These are phyloP conservation scores for Mimosa pudica DNA, from an alignment of 306 rosid species.

Conservation along the genomic window DNA sequence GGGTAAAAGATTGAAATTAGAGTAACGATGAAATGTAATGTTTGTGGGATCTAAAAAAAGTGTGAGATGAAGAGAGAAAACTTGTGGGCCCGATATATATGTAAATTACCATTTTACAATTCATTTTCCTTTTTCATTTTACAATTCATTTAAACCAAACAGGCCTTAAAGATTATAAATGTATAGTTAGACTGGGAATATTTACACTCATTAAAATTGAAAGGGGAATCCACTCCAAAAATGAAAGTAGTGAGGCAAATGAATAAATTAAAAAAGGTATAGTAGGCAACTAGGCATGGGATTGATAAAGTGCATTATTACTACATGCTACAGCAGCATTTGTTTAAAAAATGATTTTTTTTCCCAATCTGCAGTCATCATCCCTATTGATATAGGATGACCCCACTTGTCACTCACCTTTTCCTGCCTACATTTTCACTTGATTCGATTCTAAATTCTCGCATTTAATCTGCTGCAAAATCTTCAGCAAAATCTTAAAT, in stretches of 20 bases:
- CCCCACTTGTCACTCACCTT: neutral
- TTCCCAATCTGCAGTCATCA: neutral
- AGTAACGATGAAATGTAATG: too few relatives aligned
- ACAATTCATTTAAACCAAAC: too few relatives aligned
- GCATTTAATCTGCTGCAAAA: neutral
- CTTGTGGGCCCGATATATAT: too few relatives aligned
- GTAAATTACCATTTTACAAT: too few relatives aligned
- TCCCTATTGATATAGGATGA: neutral
- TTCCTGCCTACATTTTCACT: neutral
- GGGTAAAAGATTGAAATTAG: too few relatives aligned
- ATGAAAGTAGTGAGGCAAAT: neutral
- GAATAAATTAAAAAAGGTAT: neutral
- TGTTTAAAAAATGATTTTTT: neutral
- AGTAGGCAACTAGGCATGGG: neutral
- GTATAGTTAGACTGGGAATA: neutral
- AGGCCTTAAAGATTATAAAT: neutral
- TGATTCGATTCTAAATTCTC: neutral
- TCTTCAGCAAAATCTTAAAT: neutral
- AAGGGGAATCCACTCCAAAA: neutral
- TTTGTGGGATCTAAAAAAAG: too few relatives aligned
- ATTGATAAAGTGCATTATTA: too few relatives aligned
- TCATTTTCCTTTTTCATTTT: too few relatives aligned
- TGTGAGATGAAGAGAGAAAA: too few relatives aligned
- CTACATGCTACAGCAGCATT: too few relatives aligned
- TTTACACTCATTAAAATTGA: neutral